These are phyloP conservation scores for Aspergillus panamensis DNA, from an alignment of 495 filamentous ascomycete species.

Conservation along the genomic window DNA sequence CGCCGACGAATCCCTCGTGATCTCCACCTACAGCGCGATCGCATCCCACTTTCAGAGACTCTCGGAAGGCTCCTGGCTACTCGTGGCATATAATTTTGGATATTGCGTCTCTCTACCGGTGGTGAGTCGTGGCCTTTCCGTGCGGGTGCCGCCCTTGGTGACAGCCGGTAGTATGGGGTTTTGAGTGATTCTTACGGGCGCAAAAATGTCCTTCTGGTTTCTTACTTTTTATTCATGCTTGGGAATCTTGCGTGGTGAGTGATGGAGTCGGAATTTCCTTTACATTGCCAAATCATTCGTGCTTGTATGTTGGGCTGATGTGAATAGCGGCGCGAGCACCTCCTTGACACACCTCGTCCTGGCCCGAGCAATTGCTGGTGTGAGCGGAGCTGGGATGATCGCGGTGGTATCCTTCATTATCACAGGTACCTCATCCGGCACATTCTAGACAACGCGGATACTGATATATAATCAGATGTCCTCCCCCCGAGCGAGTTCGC, in stretches of 20 bases:
- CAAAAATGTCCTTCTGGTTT: constrained; percentile 28
- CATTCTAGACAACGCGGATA: neutral
- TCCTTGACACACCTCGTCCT: constrained; percentile 23
- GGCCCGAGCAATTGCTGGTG: constrained; percentile 25
- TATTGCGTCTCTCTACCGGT: constrained; percentile 35
- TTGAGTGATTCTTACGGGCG: constrained; percentile 31
- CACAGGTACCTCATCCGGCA: constrained; percentile 16
- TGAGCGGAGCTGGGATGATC: constrained; percentile 30
- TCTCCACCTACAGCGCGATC: constrained; percentile 33
- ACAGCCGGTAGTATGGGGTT: constrained; percentile 23
- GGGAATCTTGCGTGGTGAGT: constrained; percentile 36
- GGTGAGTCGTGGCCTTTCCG: constrained; percentile 24
- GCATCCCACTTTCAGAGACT: constrained; percentile 33
- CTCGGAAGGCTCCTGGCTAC: constrained; percentile 31
- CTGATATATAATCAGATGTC: constrained; percentile 22
- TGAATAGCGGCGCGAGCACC: constrained; percentile 21
- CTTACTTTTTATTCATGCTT: constrained; percentile 31
- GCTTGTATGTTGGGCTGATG: too few relatives aligned
- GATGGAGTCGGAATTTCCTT: neutral
- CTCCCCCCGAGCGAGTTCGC: constrained; percentile 23
- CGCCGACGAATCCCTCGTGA: constrained; percentile 32
- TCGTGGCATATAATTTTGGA: constrained; percentile 35
- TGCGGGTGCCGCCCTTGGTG: neutral
- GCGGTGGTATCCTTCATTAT: constrained; percentile 29
- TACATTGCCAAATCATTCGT: too few relatives aligned